Evolutionary conservation across 371 early-diverging fungal species (phyloP), one percentile per base, ranked within the genome.

Genomic region (Rhizopus sp.): DNA sequence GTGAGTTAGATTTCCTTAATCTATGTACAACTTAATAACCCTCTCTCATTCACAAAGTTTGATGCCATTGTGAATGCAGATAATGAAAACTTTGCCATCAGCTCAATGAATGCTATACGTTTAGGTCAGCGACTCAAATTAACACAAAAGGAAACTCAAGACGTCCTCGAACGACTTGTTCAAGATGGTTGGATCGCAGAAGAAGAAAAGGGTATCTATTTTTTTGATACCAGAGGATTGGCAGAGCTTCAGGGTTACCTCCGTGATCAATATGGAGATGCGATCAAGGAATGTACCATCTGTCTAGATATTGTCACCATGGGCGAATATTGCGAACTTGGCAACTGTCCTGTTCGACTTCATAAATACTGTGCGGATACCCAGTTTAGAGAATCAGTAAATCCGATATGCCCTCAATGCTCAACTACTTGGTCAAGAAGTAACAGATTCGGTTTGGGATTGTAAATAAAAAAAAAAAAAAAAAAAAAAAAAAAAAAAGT

Each of bases 251-350:
- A 86, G 59, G 64, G 60, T 12, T 91, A 85, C 60, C 71, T 91
- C 3, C 74, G 79, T 29, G 84, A 86, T 40, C 79, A 84, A 39
- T 89, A 80, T 54, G 79, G 75, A 4, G 89, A 89, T 10, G 57
- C 63, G 7, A 69, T 88, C 23, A 69, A 72, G 42, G 83, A 84
- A 31, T 91, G 91, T 53, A 70, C 70, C 0, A 52, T 88, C n/a
- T 91, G 91, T 69, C 73, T 82, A 62, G 88, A 89, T 45, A 74
- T 87, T 8, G 75, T 85, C 12, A 87, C 87, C 3, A 85, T 82
- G 78, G 87, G 86, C 23, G 83, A 88, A 54, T 73, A 75, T 3
- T 90, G 88, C 50, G 48, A 66, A 3, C 62, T 70, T 3, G 66
- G 63, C 4, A 63, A 78, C 7, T 88, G 88, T 54, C 57, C 64